Base-by-base conservation (phyloP, 169 alveolate species). In the Eimeria acervulina region DNA sequence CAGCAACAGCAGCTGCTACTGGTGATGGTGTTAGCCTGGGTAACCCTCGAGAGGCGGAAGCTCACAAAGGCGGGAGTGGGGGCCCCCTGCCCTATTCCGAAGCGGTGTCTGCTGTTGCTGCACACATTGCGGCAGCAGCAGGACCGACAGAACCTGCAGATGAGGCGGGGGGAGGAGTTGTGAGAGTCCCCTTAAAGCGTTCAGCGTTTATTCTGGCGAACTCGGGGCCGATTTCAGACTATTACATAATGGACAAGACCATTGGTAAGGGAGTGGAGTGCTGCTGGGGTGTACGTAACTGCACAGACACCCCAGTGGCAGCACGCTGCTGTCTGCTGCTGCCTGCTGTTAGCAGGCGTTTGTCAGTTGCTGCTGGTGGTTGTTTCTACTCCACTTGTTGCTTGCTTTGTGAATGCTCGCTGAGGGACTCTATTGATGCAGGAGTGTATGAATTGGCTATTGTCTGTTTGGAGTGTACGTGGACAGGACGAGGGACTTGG, bases 401-500 rank as follows among this genome's bases (percentile, higher is more conserved):
- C 74, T 78, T 31, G 6, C 19, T 31, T 2, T 44, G 87, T 42
- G 42, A 15, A 36, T 89, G 36, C 5, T n/a, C n/a, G n/a, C n/a
- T n/a, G n/a, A n/a, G n/a, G n/a, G n/a, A n/a, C n/a, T n/a, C 47
- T 87, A 47, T 44, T 44, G 38, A 15, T 12, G 36, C n/a, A n/a
- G n/a, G n/a, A n/a, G n/a, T n/a, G n/a, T n/a, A n/a, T n/a, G n/a
- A n/a, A n/a, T n/a, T n/a, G n/a, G n/a, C n/a, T n/a, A n/a, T n/a
- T n/a, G n/a, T n/a, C n/a, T n/a, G n/a, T n/a, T n/a, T n/a, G n/a
- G n/a, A n/a, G n/a, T n/a, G n/a, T n/a, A n/a, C n/a, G n/a, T n/a
- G n/a, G 2, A n/a, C 85, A 89, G 98, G 98, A 6, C 93, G 97
- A 28, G 98, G 98, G 8, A 87, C 98, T 7, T 97, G 98, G 97